phyloP scores from a whole-genome alignment of 1,139 yeast genomes.

The Sugiyamaella grinbergsii region DNA sequence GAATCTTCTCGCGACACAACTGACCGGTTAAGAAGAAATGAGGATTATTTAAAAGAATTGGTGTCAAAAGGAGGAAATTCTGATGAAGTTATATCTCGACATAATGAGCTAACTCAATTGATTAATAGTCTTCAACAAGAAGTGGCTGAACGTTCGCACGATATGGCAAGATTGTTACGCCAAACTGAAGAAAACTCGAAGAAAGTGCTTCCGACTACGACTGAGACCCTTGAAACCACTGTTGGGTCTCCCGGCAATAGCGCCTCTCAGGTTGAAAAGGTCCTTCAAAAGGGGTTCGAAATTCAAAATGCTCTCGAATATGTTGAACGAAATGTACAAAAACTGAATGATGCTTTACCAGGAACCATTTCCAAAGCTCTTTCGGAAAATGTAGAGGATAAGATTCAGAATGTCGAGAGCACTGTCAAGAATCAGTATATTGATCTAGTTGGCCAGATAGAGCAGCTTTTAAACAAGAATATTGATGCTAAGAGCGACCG shows the following conservation, averaged over 20 bases:
- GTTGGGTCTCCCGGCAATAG: no score
- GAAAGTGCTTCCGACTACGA: constrained; percentile 2
- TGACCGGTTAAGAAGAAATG: constrained; percentile 27
- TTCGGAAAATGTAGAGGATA: background rate
- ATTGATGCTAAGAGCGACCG: background rate
- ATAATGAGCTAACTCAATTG: constrained; percentile 14
- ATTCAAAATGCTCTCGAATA: constrained; percentile 1
- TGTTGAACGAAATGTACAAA: background rate
- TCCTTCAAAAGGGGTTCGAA: background rate
- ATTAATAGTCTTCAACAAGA: constrained; percentile 8
- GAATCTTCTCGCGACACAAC: constrained; percentile 31
- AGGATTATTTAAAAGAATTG: constrained; percentile 24
- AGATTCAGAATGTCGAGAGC: constrained; percentile 1
- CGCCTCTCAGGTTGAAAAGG: background rate
- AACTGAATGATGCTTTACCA: background rate
- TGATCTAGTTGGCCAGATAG: constrained; percentile 5
- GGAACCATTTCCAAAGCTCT: background rate
- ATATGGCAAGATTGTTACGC: constrained; percentile 2
- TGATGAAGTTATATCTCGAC: background rate
- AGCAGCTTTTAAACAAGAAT: background rate
- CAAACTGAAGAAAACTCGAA: constrained; percentile 6
- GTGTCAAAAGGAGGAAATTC: background rate
- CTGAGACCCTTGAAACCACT: background rate
- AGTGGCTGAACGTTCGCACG: constrained; percentile 1
- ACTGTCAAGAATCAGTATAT: constrained; percentile 1